Percentiles rank a stretch among this genome's conserved stretches.
These are phyloP conservation scores for Zygosaccharomyces pseudobailii DNA, from an alignment of 1,139 yeast genomes.

Conservation along the genomic window DNA sequence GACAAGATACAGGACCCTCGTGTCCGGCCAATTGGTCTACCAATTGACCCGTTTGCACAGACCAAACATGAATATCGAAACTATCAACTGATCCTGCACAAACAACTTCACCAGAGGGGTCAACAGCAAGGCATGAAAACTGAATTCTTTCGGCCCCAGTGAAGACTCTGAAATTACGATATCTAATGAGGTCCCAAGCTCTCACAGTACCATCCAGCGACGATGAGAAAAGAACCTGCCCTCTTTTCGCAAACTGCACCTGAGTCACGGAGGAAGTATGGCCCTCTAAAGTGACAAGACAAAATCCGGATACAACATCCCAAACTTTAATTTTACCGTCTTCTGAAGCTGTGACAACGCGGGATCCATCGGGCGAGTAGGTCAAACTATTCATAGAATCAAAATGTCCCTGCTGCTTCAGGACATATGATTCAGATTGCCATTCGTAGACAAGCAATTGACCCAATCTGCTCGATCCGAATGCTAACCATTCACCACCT, in stretches of 20 bases:
- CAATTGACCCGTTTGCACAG: slow-evolving; percentile 91
- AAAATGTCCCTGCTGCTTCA: slow-evolving; percentile 96
- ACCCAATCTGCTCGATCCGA: slow-evolving; percentile 89
- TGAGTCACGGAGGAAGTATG: slow-evolving; percentile 88
- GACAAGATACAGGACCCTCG: slow-evolving; percentile 89
- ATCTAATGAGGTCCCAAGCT: slow-evolving; percentile 93
- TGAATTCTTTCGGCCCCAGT: slow-evolving; percentile 88
- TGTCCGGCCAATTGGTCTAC: slow-evolving; percentile 87
- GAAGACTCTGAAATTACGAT: slow-evolving; percentile 89
- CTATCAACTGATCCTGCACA: slow-evolving; percentile 93
- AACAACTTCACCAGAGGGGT: slow-evolving; percentile 94
- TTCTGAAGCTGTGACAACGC: slow-evolving; percentile 89
- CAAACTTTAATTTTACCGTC: slow-evolving; percentile 96
- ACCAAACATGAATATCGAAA: slow-evolving; percentile 92
- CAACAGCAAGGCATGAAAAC: slow-evolving; percentile 86
- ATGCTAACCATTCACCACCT: slow-evolving; percentile 95
- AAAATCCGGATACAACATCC: slow-evolving; percentile 92
- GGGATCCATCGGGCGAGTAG: slow-evolving; percentile 93
- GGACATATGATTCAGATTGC: slow-evolving; percentile 94
- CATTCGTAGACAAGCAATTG: slow-evolving; percentile 95
- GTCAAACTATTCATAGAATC: slow-evolving; percentile 80
- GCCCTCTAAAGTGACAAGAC: slow-evolving; percentile 85
- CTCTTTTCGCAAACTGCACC: slow-evolving; percentile 76
- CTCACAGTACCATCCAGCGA: slow-evolving; percentile 95
- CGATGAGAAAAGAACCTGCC: slow-evolving; percentile 84